Conservation (phyloP, 257 asterid genomes). For the Jasminum sambac region DNA sequence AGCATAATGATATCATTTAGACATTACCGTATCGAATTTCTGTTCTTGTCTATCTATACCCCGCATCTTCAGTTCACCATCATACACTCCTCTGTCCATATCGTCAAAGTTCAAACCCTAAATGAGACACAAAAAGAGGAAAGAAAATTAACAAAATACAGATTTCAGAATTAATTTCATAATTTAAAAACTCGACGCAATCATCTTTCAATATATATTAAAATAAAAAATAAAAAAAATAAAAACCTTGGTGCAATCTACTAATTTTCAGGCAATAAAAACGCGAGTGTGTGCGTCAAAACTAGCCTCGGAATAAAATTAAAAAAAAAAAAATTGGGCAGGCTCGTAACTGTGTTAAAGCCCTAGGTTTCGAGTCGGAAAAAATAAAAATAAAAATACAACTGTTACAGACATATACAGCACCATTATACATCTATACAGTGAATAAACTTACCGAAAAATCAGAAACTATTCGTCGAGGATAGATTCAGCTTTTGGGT, state of each 20-base stretch:
- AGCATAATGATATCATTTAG: neutral
- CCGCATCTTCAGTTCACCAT: constrained; percentile 61
- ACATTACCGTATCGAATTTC: constrained; percentile 51
- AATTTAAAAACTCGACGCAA: neutral
- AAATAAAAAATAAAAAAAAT: neutral
- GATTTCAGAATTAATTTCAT: neutral
- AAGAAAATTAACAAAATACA: neutral
- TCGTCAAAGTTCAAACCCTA: constrained; percentile 18
- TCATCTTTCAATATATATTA: neutral
- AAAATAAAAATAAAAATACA: too few species aligned
- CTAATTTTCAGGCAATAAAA: neutral
- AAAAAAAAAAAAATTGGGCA: neutral
- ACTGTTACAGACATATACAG: neutral
- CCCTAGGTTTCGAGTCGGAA: neutral
- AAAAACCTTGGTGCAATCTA: neutral
- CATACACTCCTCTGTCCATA: constrained; percentile 73
- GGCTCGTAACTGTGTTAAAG: neutral
- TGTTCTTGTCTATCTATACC: constrained; percentile 48
- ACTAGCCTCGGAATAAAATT: neutral
- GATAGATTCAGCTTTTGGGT: neutral
- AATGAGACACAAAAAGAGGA: constrained; percentile 1
- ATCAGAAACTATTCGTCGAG: neutral
- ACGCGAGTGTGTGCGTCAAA: neutral
- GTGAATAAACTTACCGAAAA: neutral
- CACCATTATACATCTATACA: neutral